phyloP scores from a whole-genome alignment of 306 rosid genomes.

The Castanea crenata region DNA sequence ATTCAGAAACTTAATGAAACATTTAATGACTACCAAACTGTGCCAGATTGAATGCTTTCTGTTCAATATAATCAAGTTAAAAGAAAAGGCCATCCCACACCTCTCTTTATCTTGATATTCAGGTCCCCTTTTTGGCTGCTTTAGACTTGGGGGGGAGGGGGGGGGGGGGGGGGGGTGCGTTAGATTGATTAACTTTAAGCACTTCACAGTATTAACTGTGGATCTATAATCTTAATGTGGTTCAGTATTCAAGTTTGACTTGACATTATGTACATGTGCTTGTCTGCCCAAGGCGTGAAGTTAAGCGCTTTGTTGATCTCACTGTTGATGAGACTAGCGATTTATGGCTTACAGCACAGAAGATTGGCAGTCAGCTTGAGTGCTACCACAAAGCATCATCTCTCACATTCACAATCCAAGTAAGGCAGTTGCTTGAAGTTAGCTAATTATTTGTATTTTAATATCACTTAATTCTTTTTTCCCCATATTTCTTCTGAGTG shows the following conservation, averaged over 20 bases:
- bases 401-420: conserved; percentile 78
- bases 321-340: conserved; percentile 80
- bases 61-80: not conserved
- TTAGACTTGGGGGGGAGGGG: not conserved
- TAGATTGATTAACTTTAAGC: too few relatives aligned
- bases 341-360: conserved; percentile 87
- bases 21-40: not conserved
- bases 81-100: not conserved
- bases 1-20: not conserved
- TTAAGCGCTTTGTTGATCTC: conserved; percentile 81
- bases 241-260: conserved; percentile 41
- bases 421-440: conserved; percentile 32
- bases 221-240: not conserved
- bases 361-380: conserved; percentile 75
- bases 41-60: not conserved
- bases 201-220: not conserved
- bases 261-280: conserved; percentile 80
- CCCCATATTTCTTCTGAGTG: not conserved
- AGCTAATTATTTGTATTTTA: not conserved
- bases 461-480: not conserved
- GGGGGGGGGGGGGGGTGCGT: too few relatives aligned
- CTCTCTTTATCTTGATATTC: not conserved
- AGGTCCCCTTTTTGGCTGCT: not conserved
- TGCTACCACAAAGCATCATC: conserved; percentile 76
- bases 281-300: conserved; percentile 93